Base-by-base conservation (phyloP, 2,329 filamentous ascomycete genomes). In the Mycogone perniciosa region DNA sequence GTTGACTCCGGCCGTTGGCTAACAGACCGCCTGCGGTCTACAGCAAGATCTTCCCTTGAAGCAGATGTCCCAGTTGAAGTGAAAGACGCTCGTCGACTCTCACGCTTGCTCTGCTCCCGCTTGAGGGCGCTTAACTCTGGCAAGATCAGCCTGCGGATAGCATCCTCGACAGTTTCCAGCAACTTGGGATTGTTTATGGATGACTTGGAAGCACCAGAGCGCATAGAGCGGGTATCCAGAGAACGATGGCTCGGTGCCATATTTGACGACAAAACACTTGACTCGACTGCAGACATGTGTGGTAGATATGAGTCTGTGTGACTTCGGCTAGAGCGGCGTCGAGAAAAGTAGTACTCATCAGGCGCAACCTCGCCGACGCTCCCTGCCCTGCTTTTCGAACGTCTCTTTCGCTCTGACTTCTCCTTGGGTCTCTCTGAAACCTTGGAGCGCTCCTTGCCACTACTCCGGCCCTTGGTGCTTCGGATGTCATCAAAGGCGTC, bases 181-280 rank as follows among this genome's bases (percentile, higher is more conserved):
- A 96, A 73, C 64, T 89, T 93, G 0, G 91, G 91, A 62, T 96
- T 96, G 70, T 95, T 95, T 65, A 95, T 88, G 0, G 88, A 92
- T 3, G 89, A 88, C 48, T 78, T 81, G 30, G 79, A 81, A 27
- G 68, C 68, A 6, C 69, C 71, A 0, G 76, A 78, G 50, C 72
- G 74, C 53, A 73, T 67, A 33, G 78, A 79, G 62, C 79, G 73
- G 54, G 77, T 73, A 57, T 81, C 77, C 52, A 75, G 67, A 1
- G 79, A 81, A 42, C 76, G 76, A 57, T 82, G 77, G 62, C 75
- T 80, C 33, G 74, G 70, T 6, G 76, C 71, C 13, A 79, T 52
- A 56, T 75, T 74, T 40, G 78, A 80, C 9, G 78, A 81, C 49
- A 81, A 60, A 39, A 77, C 62, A 61, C 76, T 80, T 34, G 79